Conservation (phyloP, 139 green algal species). For the Auxenochlorella pyrenoidosa region DNA sequence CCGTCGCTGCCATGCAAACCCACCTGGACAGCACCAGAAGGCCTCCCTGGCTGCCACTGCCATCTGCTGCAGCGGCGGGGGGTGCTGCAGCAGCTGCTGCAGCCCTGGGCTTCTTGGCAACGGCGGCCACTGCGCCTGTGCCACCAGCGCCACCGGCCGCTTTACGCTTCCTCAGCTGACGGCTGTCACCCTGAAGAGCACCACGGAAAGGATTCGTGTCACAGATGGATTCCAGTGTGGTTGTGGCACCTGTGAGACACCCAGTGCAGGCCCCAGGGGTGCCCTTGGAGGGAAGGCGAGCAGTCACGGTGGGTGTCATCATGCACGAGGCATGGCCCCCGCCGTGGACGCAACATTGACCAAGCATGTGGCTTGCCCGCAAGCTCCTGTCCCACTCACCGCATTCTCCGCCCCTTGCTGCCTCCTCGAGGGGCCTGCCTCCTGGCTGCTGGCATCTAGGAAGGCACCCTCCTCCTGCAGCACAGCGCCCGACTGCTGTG, state of each 20-base stretch:
- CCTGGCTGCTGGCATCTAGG: background rate
- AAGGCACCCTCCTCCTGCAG: background rate
- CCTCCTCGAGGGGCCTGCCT: background rate
- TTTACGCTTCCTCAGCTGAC: background rate
- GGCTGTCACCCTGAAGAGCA: background rate
- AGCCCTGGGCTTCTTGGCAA: conserved; percentile 1
- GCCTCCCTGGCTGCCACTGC: background rate
- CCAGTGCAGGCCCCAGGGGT: no score
- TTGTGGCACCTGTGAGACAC: no score
- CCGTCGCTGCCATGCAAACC: no score
- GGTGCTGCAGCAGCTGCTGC: background rate
- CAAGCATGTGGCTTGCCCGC: no score
- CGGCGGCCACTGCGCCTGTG: background rate
- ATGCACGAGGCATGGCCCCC: no score
- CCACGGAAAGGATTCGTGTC: background rate
- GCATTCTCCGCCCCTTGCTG: background rate
- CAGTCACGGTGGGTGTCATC: no score
- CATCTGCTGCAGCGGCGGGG: background rate
- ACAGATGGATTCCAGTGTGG: no score
- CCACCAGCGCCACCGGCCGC: background rate
- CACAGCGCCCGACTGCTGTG: no score
- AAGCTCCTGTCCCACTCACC: background rate
- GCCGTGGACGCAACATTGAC: no score
- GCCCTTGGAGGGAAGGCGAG: no score
- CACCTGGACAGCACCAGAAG: background rate